Evolutionary conservation across 768 basidiomycete genomes (phyloP).

Genomic region (Nidularia pulvinata): DNA sequence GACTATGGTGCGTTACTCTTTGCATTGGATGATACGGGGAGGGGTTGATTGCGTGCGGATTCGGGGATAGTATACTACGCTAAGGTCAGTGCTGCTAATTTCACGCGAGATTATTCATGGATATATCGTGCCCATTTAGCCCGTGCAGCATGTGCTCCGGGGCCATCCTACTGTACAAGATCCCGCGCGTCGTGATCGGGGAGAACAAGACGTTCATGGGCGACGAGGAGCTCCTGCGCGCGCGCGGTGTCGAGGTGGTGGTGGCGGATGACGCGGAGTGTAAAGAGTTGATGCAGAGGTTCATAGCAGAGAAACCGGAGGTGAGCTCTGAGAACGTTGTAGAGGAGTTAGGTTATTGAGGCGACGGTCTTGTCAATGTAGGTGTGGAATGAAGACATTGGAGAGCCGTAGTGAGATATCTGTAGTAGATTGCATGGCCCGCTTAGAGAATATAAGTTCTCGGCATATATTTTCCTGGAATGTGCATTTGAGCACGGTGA

Average conservation of each 20-base stretch:
- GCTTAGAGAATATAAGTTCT: no score
- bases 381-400: conserved; percentile 67
- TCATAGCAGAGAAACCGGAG: conserved; percentile 56
- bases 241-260: conserved; percentile 52
- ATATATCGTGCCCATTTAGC: conserved; percentile 17
- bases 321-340: conserved; percentile 19
- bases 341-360: no score
- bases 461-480: no score
- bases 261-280: conserved; percentile 49
- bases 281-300: conserved; percentile 52
- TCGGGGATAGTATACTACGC: conserved; percentile 30
- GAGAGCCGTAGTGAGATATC: conserved; percentile 28
- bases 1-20: conserved; percentile 42
- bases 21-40: background rate
- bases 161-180: conserved; percentile 60
- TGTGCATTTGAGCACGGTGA: no score
- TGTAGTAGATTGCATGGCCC: no score
- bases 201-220: conserved; percentile 58
- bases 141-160: conserved; percentile 72
- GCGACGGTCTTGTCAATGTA: conserved; percentile 5
- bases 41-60: background rate
- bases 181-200: conserved; percentile 66
- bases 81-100: conserved; percentile 25
- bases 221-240: conserved; percentile 50
- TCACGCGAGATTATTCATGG: background rate